Base-by-base conservation (phyloP, 2,329 filamentous ascomycete species). In the Pseudocercospora pini-densiflorae region DNA sequence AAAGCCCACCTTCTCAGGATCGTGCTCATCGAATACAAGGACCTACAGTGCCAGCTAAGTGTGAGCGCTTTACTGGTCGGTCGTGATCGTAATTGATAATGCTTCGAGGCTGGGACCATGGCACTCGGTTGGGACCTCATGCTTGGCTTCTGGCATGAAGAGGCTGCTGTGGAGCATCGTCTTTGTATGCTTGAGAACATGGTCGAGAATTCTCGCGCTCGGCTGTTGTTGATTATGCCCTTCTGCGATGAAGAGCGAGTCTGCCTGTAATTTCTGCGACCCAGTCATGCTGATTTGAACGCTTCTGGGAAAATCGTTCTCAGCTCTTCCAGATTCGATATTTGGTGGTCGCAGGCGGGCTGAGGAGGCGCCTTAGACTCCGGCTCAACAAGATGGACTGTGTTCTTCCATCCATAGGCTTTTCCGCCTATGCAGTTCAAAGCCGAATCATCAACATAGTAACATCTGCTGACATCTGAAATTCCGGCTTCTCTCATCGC, bases 381-480 rank as follows among this genome's bases (percentile, higher is more conserved):
- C 40, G 92, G 88, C 77, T 98, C 95, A 5, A 98, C 88, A 23
- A 97, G 85, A 79, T 98, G 95, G 5, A 87, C 91, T 0, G 90
- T 88, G 31, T 58, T 58, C 12, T 88, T 92, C 95, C 95, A 99
- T 21, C 95, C 95, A 68, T 94, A 85, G 36, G 88, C 87, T 70
- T 91, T 85, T 0, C 93, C 92, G 68, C 89, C 89, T 70, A 84
- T 86, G 77, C 92, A 96, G 77, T 99, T 99, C 69, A 89, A 79
- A 65, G 88, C 88, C 0, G 93, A 97, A 77, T 99, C 95, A 77
- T 99, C 93, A 72, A 99, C 93, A 78, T 97, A 99, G 77, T 91
- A 99, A 79, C 94, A 98, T 66, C 93, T 86, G 51, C 90, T 85
- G 10, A 83, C 82, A 40, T 87, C 84, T 14, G 86, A 84, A 1